Evolutionary conservation across 495 filamentous ascomycete species (phyloP).

Genomic region (Talaromyces nanjingensis): DNA sequence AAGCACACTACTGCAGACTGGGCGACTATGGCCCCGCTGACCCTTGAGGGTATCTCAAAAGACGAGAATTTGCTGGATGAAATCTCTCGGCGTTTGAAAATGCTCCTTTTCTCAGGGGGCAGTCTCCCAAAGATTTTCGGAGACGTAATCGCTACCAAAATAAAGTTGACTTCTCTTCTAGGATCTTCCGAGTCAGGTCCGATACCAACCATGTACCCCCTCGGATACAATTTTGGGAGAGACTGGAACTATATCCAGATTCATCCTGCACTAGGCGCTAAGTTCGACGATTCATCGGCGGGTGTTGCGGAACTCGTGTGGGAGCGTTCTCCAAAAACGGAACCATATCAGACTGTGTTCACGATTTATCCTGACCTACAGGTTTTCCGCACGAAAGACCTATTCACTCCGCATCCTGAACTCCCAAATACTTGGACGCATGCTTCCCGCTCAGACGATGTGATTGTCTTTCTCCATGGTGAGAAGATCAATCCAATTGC

Average conservation of each 20-base stretch:
- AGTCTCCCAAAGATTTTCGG: background rate
- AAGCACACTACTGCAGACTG: background rate
- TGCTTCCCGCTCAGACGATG: slow-evolving; percentile 48
- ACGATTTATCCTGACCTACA: slow-evolving; percentile 27
- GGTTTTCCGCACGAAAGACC: slow-evolving; percentile 49
- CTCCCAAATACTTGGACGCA: slow-evolving; percentile 43
- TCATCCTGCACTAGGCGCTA: background rate
- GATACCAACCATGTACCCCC: background rate
- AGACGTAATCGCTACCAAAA: background rate
- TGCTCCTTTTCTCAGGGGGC: background rate
- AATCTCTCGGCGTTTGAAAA: background rate
- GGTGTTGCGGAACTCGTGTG: background rate
- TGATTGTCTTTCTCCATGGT: slow-evolving; percentile 58
- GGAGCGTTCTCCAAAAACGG: background rate
- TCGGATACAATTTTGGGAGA: background rate
- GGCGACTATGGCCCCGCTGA: background rate
- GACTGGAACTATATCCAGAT: slow-evolving; percentile 1
- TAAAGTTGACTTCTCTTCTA: background rate
- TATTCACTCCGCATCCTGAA: slow-evolving; percentile 46
- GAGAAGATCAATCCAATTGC: slow-evolving; percentile 56
- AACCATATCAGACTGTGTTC: slow-evolving; percentile 13
- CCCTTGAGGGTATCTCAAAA: background rate
- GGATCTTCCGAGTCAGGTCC: background rate
- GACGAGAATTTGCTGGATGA: background rate
- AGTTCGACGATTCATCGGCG: background rate